These are phyloP conservation scores for Capronia coronata DNA, from an alignment of 2,329 filamentous ascomycete genomes.

Conservation along the genomic window DNA sequence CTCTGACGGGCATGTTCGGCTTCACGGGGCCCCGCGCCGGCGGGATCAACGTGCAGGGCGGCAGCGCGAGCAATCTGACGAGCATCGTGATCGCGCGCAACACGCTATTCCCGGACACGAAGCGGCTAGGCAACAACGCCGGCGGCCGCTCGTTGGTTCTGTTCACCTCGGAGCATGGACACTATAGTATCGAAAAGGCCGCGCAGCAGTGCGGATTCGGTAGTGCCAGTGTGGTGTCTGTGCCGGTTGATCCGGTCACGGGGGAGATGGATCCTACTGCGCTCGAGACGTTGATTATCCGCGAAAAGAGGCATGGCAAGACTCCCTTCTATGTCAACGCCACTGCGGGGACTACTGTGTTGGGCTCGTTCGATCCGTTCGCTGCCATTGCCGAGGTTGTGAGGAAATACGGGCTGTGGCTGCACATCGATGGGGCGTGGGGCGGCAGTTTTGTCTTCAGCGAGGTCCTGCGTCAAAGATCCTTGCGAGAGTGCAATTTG, in stretches of 20 bases:
- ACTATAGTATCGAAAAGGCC: slow-evolving; percentile 92
- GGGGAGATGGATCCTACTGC: slow-evolving; percentile 66
- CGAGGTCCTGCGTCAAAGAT: slow-evolving; percentile 48
- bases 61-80: slow-evolving; percentile 75
- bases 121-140: slow-evolving; percentile 59
- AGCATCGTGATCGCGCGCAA: slow-evolving; percentile 85
- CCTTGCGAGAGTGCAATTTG: slow-evolving; percentile 63
- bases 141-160: slow-evolving; percentile 59
- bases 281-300: slow-evolving; percentile 57
- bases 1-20: slow-evolving; percentile 70
- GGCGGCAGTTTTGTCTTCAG: slow-evolving; percentile 79
- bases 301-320: slow-evolving; percentile 59
- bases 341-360: slow-evolving; percentile 88
- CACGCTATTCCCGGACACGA: slow-evolving; percentile 71
- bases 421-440: slow-evolving; percentile 91
- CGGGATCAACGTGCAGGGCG: slow-evolving; percentile 71
- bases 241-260: slow-evolving; percentile 60
- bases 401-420: slow-evolving; percentile 67
- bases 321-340: slow-evolving; percentile 93
- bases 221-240: slow-evolving; percentile 61
- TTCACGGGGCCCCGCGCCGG: slow-evolving; percentile 62
- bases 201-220: slow-evolving; percentile 87
- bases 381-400: slow-evolving; percentile 63
- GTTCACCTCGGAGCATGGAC: slow-evolving; percentile 83
- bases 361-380: slow-evolving; percentile 83